phyloP scores from a whole-genome alignment of 805 yeast genomes.

The Pichia pseudocactophila region DNA sequence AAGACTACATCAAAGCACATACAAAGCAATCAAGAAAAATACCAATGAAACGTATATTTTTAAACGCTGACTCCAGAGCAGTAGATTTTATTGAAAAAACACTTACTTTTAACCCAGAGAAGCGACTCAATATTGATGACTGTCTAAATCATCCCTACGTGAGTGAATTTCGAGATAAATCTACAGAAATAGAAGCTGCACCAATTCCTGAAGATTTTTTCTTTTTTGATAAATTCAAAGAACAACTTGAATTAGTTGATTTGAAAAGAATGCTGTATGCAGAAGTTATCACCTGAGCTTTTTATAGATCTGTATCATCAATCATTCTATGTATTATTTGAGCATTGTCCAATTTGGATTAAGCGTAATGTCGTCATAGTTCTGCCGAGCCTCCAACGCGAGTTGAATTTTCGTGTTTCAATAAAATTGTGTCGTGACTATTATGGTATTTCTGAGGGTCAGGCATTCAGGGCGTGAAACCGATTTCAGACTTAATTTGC shows the following conservation, averaged over 20 bases:
- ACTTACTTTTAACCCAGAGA: conserved; percentile 72
- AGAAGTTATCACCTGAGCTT: conserved; percentile 35
- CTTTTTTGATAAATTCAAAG: conserved; percentile 45
- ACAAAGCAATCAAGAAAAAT: conserved; percentile 40
- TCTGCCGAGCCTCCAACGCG: background rate
- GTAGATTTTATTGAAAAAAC: conserved; percentile 61
- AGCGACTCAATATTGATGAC: conserved; percentile 72
- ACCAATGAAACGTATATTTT: conserved; percentile 42
- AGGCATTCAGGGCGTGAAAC: too few species aligned
- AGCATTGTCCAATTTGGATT: too few species aligned
- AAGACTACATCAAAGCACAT: conserved; percentile 59
- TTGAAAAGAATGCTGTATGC: conserved; percentile 44
- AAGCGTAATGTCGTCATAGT: too few species aligned
- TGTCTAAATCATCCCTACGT: conserved; percentile 80
- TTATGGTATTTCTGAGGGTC: too few species aligned
- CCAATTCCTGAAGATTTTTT: conserved; percentile 49
- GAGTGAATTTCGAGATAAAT: conserved; percentile 56
- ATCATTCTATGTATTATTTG: too few species aligned
- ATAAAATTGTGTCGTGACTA: too few species aligned
- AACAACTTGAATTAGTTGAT: conserved; percentile 40
- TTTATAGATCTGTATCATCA: background rate
- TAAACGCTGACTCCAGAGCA: conserved; percentile 40
- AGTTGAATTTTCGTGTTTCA: too few species aligned
- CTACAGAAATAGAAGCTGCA: conserved; percentile 55
- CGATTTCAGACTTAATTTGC: too few species aligned